Evolutionary conservation across 495 filamentous ascomycete genomes (phyloP).

Genomic region (Patellaria atrata): DNA sequence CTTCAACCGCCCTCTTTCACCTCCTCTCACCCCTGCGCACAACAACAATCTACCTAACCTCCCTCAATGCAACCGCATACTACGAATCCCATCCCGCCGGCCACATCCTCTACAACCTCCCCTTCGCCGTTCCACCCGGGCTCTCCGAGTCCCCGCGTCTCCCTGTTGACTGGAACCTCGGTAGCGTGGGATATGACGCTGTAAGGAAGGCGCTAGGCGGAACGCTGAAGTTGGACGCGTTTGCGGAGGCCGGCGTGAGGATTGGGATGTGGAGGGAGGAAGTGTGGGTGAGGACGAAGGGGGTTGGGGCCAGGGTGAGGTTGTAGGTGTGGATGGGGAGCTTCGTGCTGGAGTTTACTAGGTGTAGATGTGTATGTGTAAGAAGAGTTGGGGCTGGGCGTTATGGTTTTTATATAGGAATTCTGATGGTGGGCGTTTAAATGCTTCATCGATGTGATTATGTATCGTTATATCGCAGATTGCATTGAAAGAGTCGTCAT

Average conservation of each 20-base stretch:
- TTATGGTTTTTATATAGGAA: too few relatives aligned
- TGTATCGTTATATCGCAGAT: too few relatives aligned
- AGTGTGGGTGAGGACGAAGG: conserved; percentile 54
- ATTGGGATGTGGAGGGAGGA: conserved; percentile 57
- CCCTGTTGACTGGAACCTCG: conserved; percentile 65
- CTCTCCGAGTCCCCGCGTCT: conserved; percentile 52
- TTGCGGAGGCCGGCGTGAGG: conserved; percentile 53
- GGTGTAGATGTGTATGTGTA: too few relatives aligned
- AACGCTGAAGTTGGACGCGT: conserved; percentile 59
- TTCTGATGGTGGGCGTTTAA: too few relatives aligned
- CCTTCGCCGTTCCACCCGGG: conserved; percentile 69
- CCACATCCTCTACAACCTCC: conserved; percentile 53
- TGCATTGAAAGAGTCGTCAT: too few relatives aligned
- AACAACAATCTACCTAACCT: conserved; percentile 58
- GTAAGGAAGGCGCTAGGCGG: conserved; percentile 77
- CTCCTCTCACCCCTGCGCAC: conserved; percentile 62
- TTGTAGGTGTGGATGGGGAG: conserved; percentile 28
- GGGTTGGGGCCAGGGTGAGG: conserved; percentile 60
- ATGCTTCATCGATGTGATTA: too few relatives aligned
- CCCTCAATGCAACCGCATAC: conserved; percentile 67
- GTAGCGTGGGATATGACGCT: conserved; percentile 67
- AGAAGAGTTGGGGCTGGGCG: too few relatives aligned
- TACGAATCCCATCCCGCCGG: conserved; percentile 71
- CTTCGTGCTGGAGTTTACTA: not conserved
- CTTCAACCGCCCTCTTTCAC: conserved; percentile 74